A percentile compares a stretch with the other conserved stretches of the same genome.
phyloP scores from a whole-genome alignment of 2,329 filamentous ascomycete species.

The Rhinocladiella similis region DNA sequence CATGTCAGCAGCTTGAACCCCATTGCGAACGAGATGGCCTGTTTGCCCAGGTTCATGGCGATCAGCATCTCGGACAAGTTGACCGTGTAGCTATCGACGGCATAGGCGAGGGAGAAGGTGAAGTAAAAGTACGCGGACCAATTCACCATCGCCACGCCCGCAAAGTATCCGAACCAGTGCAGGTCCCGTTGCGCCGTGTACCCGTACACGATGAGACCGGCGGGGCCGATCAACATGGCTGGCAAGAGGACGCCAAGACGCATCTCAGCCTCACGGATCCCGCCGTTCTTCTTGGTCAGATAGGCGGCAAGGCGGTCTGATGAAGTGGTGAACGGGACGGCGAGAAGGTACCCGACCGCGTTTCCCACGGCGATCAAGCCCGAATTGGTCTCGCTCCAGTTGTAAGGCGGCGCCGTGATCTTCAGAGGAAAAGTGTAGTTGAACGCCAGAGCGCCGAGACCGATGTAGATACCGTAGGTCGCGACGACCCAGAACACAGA shows the following conservation, averaged over 20 bases:
- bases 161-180: conserved; percentile 47
- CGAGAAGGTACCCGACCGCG: conserved; percentile 39
- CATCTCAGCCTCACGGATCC: conserved; percentile 45
- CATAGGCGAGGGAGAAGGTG: conserved; percentile 61
- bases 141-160: conserved; percentile 51
- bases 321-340: conserved; percentile 47
- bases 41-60: conserved; percentile 59
- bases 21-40: conserved; percentile 57
- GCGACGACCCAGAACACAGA: conserved; percentile 53
- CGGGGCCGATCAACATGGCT: conserved; percentile 34
- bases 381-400: conserved; percentile 45
- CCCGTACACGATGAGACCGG: conserved; percentile 36
- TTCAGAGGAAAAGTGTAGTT: conserved; percentile 53
- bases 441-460: conserved; percentile 51
- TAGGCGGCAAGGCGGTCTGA: conserved; percentile 42
- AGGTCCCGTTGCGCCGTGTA: conserved; percentile 35
- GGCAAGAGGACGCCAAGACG: conserved; percentile 38
- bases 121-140: conserved; percentile 57
- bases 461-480: conserved; percentile 53
- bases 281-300: conserved; percentile 39
- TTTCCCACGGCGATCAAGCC: conserved; percentile 48
- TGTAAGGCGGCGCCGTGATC: conserved; percentile 37
- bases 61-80: conserved; percentile 65
- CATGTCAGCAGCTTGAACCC: conserved; percentile 53
- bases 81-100: conserved; percentile 59